phyloP scores from a whole-genome alignment of 2,329 filamentous ascomycete genomes.

The Monosporascus sp. region DNA sequence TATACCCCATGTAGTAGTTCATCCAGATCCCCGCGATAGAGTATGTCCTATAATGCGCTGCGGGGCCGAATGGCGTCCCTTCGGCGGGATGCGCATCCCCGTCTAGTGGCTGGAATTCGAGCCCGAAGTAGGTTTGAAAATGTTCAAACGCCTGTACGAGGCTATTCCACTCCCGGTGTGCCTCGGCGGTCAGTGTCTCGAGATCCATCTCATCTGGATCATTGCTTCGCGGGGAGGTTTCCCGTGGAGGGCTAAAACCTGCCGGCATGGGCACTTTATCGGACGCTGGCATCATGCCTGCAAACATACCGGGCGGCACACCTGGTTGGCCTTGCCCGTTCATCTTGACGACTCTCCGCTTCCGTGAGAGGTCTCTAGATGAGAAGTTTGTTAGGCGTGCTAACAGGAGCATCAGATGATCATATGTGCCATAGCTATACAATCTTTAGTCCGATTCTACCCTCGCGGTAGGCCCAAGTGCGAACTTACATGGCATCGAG shows the following conservation, averaged over 20 bases:
- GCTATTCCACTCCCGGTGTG: conserved; percentile 71
- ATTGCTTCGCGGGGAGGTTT: conserved; percentile 37
- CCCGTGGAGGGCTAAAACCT: conserved; percentile 49
- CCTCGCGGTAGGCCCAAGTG: not conserved
- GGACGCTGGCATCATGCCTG: conserved; percentile 51
- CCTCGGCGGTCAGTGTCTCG: conserved; percentile 60
- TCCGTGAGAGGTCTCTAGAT: conserved; percentile 70
- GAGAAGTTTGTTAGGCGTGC: conserved; percentile 76
- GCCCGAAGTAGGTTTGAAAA: conserved; percentile 61
- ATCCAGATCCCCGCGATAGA: conserved; percentile 86
- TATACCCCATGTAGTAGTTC: conserved; percentile 78
- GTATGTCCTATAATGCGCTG: conserved; percentile 77
- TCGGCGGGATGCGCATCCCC: conserved; percentile 59
- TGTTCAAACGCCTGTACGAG: conserved; percentile 67
- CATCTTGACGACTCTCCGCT: conserved; percentile 60
- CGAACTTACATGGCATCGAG: conserved; percentile 62
- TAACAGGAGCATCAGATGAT: conserved; percentile 79
- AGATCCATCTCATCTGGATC: conserved; percentile 52
- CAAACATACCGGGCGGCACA: conserved; percentile 42
- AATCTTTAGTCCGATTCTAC: conserved; percentile 17
- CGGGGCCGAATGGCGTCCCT: conserved; percentile 74
- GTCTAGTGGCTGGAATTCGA: conserved; percentile 70
- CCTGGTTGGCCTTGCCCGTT: conserved; percentile 49
- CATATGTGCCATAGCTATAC: conserved; percentile 74
- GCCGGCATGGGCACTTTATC: conserved; percentile 46